These are phyloP conservation scores for Tuber borchii DNA, from an alignment of 495 filamentous ascomycete genomes.

Conservation along the genomic window DNA sequence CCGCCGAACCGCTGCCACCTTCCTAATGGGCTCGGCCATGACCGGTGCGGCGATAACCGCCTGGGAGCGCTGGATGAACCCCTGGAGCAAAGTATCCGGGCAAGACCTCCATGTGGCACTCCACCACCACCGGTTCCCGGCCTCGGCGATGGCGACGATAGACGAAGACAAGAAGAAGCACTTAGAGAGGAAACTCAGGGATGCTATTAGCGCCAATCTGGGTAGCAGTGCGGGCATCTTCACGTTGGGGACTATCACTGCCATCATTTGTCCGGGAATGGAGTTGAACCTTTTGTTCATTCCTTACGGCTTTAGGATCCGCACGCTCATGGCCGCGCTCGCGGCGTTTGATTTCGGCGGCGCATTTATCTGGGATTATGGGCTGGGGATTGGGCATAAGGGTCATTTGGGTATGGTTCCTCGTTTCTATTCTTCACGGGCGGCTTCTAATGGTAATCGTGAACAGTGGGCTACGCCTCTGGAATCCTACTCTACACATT, in stretches of 20 bases:
- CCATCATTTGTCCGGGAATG: conserved; percentile 24
- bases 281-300: conserved; percentile 29
- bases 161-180: not conserved
- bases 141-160: not conserved
- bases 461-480: not conserved
- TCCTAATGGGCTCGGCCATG: conserved; percentile 4
- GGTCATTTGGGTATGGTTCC: conserved; percentile 32
- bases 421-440: not conserved
- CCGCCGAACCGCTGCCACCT: conserved; percentile 13
- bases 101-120: not conserved
- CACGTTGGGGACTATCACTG: conserved; percentile 26
- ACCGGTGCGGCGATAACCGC: not conserved
- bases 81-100: conserved; percentile 2
- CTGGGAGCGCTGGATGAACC: conserved; percentile 8
- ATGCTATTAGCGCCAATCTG: not conserved
- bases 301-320: conserved; percentile 23
- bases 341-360: conserved; percentile 29
- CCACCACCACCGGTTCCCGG: not conserved
- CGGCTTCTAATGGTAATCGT: not conserved
- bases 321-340: conserved; percentile 9
- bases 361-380: conserved; percentile 31
- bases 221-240: not conserved
- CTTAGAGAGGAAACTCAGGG: not conserved
- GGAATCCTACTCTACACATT: conserved; percentile 3
- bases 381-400: conserved; percentile 24